Evolutionary conservation across 441 rosid species (phyloP), one percentile per base, ranked within the genome.

Genomic region (Erodium trifolium): DNA sequence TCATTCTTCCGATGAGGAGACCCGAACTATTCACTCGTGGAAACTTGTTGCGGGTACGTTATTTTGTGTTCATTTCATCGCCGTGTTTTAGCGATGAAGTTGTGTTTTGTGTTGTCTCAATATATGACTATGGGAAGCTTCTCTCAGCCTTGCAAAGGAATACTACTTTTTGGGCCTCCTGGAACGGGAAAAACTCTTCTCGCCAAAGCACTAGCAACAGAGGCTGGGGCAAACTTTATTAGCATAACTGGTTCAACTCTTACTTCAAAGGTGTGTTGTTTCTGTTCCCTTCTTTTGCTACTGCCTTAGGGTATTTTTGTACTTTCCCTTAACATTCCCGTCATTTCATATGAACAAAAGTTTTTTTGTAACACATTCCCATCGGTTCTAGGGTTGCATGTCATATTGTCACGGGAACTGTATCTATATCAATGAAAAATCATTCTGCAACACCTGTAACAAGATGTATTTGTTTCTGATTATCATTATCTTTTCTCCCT

Each of bases 111-210:
- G 13, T 39, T 62, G 51, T 73, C 71, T 43, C 49, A 43, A 62
- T 67, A n/a, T 7, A 17, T 84, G 76, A 84, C 67, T 68, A 7
- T 62, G 64, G 76, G 29, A 71, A 69, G 43, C n/a, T 71, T 68
- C 67, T 78, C 63, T 69, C 84, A 94, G 97, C 97, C 98, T 18
- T 90, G 97, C 86, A 94, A 94, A 88, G 98, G 99, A 73, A 87
- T 94, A 77, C 81, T 94, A 75, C 96, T 92, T 47, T 94, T 94
- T 76, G 98, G 98, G 74, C 99, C 98, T 80, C 98, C 98, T 80
- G 98, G 99, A 72, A 94, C 98, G 66, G 99, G 98, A 78, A 94
- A 94, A 80, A 90, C 99, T 5, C 97, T 94, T 74, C 88, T 94
- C 64, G 97, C 98, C 60, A 94, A 92, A 83, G 99, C 98, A 14